These are phyloP conservation scores for Vishniacozyma victoriae DNA, from an alignment of 768 basidiomycete genomes.

Conservation along the genomic window DNA sequence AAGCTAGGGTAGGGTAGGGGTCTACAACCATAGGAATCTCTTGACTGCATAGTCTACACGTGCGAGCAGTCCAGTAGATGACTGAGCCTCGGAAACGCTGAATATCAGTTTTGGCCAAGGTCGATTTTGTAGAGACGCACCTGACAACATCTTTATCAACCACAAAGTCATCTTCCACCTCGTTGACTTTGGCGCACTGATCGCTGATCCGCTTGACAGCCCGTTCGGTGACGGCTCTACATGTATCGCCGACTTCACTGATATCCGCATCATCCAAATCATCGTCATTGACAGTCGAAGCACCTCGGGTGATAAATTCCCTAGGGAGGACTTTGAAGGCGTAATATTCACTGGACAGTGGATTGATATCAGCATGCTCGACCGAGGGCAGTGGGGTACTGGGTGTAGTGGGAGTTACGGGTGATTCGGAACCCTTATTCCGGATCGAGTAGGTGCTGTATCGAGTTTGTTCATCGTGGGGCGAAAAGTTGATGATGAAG, in stretches of 20 bases:
- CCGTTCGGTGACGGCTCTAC: conserved; percentile 68
- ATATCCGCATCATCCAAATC: conserved; percentile 54
- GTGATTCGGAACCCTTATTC: conserved; percentile 52
- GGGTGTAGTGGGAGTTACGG: conserved; percentile 57
- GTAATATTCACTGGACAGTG: conserved; percentile 35
- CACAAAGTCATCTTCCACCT: conserved; percentile 53
- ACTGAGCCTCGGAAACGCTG: conserved; percentile 75
- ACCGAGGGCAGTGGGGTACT: conserved; percentile 51
- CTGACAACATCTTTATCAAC: conserved; percentile 70
- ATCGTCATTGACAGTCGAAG: conserved; percentile 30
- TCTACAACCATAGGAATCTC: conserved; percentile 69
- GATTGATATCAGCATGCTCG: conserved; percentile 23
- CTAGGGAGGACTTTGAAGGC: conserved; percentile 49
- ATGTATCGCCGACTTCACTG: conserved; percentile 57
- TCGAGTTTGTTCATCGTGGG: conserved; percentile 65
- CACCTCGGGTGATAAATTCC: conserved; percentile 33
- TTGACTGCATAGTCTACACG: conserved; percentile 94
- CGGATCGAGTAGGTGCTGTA: conserved; percentile 78
- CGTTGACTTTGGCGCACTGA: conserved; percentile 30
- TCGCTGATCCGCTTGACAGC: conserved; percentile 65
- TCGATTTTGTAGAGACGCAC: conserved; percentile 48
- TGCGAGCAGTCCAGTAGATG: conserved; percentile 76
- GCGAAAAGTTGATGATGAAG: conserved; percentile 73
- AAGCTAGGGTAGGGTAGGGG: background rate
- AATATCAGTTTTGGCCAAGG: conserved; percentile 1